Base-by-base conservation (phyloP, 176 grass and related monocot species). In the Oryza brachyantha region DNA sequence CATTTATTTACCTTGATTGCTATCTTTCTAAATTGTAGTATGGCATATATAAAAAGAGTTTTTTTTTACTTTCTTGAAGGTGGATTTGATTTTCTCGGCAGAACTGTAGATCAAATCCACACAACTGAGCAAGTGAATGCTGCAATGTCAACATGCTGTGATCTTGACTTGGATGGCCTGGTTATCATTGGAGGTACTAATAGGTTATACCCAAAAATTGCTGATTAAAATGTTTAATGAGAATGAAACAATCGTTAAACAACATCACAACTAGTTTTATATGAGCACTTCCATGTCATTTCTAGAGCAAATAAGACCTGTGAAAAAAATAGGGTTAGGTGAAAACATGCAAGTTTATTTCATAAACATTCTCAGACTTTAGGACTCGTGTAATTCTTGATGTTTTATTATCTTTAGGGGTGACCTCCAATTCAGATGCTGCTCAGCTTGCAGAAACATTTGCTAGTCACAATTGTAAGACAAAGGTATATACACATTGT, bases 401-500 rank as follows among this genome's bases (percentile, higher is more conserved):
- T 57, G n/a, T 8, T 57, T 9, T 55, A 7, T 43, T 22, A 0
- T 66, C 50, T 75, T 31, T 61, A 98, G 95, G 92, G 13, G 89
- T 90, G 21, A 94, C 90, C 9, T 98, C 95, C 29, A 92, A 94
- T 86, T 86, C 92, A 35, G 92, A 98, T 89, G 95, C 95, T 38
- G 92, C 95, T 65, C 95, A 93, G 68, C 92, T 98, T 68, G 92
- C 92, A 46, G 95, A 94, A 48, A 98, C 95, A 21, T 91, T 98
- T 93, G 84, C 88, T 58, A 90, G 89, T 60, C 80, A 87, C 45
- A 93, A 94, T 64, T 93, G 90, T 31, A 83, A 85, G 37, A 93
- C 92, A 29, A 98, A 94, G 95, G 92, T 94, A 87, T 43, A 41
- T 35, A 35, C 0, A 0, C 64, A 25, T 61, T 29, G 70, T 27